phyloP scores from a whole-genome alignment of 169 alveolate species.

The Haemoproteus tartakovskyi region DNA sequence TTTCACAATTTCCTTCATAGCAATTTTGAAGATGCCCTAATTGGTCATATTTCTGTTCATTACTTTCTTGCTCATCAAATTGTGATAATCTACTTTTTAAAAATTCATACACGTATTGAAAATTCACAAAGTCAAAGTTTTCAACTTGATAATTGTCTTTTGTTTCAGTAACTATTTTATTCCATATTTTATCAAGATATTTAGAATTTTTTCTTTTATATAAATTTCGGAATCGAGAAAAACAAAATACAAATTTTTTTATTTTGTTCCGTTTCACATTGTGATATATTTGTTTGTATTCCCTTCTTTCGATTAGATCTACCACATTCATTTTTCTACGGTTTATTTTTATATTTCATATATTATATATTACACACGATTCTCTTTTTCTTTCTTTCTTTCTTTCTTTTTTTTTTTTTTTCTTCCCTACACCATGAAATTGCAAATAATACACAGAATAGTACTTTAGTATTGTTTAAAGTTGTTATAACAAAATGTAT shows the following conservation, averaged over 20 bases:
- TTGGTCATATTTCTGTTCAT: no score
- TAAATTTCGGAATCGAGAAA: constrained; percentile 13
- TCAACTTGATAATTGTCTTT: not conserved
- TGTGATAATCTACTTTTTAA: not conserved
- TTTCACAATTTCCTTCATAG: no score
- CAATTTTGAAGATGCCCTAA: no score
- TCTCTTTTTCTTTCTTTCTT: no score
- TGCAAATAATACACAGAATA: no score
- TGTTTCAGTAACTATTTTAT: not conserved
- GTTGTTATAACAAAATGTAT: no score
- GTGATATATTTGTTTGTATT: constrained; percentile 7
- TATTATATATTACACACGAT: no score
- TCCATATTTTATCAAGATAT: constrained; percentile 17
- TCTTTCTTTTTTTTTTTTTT: no score
- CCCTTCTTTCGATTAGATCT: constrained; percentile 25
- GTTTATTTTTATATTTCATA: no score
- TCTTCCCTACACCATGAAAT: no score
- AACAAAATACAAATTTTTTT: constrained; percentile 12
- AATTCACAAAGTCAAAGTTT: constrained; percentile 11
- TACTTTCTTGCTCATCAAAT: not conserved
- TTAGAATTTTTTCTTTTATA: constrained; percentile 42
- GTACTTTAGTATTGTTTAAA: no score
- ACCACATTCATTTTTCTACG: constrained; percentile 15
- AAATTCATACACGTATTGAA: constrained; percentile 39
- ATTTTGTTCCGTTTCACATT: constrained; percentile 4